Evolutionary conservation across 768 basidiomycete species (phyloP).

Genomic region (Mycena filopes): DNA sequence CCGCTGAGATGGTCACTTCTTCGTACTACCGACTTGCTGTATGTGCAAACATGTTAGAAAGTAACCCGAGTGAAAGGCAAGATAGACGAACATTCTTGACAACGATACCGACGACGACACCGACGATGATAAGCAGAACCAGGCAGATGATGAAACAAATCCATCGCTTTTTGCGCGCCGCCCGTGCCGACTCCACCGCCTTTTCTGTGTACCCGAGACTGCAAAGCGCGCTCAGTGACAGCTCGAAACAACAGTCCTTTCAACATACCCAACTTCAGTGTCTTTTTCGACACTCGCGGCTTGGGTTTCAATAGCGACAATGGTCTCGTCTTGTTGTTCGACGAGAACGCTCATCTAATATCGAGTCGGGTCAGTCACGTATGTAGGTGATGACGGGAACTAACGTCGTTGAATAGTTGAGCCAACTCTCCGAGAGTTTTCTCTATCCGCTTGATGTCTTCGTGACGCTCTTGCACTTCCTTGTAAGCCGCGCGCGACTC

Average conservation of each 20-base stretch:
- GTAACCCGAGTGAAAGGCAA: no score
- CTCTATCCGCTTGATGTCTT: constrained; percentile 96
- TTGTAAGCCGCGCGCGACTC: constrained; percentile 91
- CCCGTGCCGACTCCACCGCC: constrained; percentile 86
- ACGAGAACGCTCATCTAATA: constrained; percentile 92
- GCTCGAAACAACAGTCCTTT: neutral
- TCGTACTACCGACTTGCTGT: constrained; percentile 53
- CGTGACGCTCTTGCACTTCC: constrained; percentile 97
- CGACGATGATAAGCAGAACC: constrained; percentile 73
- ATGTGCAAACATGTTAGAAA: no score
- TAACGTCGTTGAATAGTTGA: constrained; percentile 93
- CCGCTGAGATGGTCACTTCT: constrained; percentile 25
- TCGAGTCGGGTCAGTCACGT: constrained; percentile 3
- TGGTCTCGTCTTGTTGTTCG: constrained; percentile 92
- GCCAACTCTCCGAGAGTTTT: constrained; percentile 92
- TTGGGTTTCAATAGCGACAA: constrained; percentile 83
- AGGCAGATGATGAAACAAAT: constrained; percentile 89
- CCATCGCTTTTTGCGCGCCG: constrained; percentile 96
- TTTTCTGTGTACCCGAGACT: constrained; percentile 88
- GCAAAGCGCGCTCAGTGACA: constrained; percentile 5
- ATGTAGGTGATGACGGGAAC: constrained; percentile 37
- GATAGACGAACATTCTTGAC: constrained; percentile 40
- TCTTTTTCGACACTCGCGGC: constrained; percentile 83
- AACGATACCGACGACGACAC: constrained; percentile 69
- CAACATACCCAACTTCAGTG: constrained; percentile 83